These are phyloP conservation scores for Brasenia schreberi DNA, from an alignment of 164 flowering plant genomes.

Conservation along the genomic window DNA sequence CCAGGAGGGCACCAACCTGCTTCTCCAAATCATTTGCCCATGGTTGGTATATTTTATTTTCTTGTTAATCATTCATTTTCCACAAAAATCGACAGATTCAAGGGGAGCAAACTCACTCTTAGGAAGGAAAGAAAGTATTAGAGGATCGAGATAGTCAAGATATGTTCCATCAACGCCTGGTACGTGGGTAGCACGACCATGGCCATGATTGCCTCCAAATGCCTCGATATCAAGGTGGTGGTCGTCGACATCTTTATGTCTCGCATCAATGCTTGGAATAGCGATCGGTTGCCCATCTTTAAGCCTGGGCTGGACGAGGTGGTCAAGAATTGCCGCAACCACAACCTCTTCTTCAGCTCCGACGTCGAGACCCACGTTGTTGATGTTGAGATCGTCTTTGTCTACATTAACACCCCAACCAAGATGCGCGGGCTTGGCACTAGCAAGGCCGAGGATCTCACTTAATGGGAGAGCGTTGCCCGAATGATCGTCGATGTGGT, in stretches of 20 bases:
- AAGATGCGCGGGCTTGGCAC: slow-evolving; percentile 16
- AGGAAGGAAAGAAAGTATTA: no score
- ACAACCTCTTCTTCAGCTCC: slow-evolving; percentile 15
- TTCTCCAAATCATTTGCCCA: no score
- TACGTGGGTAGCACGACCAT: neutral
- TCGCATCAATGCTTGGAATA: slow-evolving; percentile 16
- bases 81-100: no score
- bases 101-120: no score
- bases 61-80: no score
- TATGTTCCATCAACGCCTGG: slow-evolving; percentile 11
- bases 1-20: no score
- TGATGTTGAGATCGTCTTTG: slow-evolving; percentile 15
- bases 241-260: slow-evolving; percentile 14
- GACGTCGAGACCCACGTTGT: slow-evolving; percentile 10
- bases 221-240: slow-evolving; percentile 11
- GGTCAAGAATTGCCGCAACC: slow-evolving; percentile 14
- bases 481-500: slow-evolving; percentile 20
- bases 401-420: slow-evolving; percentile 16
- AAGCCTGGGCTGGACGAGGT: slow-evolving; percentile 15
- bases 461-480: neutral
- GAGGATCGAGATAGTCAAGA: slow-evolving; percentile 3
- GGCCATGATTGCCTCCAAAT: slow-evolving; percentile 15
- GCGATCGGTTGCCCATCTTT: slow-evolving; percentile 14
- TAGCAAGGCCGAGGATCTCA: slow-evolving; percentile 16
- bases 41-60: no score